Conservation (phyloP, 2,329 filamentous ascomycete species). For the Aureobasidium sp. region DNA sequence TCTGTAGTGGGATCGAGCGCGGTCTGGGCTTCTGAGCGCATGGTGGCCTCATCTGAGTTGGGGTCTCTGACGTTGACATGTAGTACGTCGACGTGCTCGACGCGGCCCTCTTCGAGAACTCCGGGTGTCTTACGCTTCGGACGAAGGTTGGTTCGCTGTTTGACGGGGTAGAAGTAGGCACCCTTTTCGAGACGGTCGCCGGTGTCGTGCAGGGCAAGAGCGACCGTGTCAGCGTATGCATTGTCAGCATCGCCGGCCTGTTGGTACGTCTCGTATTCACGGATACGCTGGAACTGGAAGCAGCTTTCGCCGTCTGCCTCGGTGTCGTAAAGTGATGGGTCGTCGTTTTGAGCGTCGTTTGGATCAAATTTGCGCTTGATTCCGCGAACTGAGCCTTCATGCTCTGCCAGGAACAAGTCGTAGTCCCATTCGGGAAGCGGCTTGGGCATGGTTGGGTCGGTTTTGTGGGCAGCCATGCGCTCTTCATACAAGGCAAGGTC, state of each 20-base stretch:
- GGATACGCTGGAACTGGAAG: conserved; percentile 48
- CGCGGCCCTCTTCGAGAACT: conserved; percentile 28
- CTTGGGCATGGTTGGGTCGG: conserved; percentile 42
- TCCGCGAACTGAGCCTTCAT: conserved; percentile 38
- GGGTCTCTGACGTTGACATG: conserved; percentile 44
- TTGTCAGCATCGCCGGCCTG: conserved; percentile 44
- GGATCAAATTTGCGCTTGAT: conserved; percentile 49
- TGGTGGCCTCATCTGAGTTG: conserved; percentile 40
- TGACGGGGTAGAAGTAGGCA: conserved; percentile 55
- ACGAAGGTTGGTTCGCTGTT: conserved; percentile 45
- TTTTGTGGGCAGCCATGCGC: conserved; percentile 38
- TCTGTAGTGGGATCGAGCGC: conserved; percentile 12
- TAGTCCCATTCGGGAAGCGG: conserved; percentile 50
- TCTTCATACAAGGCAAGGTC: conserved; percentile 36
- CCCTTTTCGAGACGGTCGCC: conserved; percentile 39
- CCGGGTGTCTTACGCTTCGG: conserved; percentile 38
- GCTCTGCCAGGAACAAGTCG: conserved; percentile 49
- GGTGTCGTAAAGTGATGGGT: conserved; percentile 42
- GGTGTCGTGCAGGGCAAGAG: conserved; percentile 47
- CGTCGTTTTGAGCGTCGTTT: conserved; percentile 44
- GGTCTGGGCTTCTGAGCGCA: conserved; percentile 28
- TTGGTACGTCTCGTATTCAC: conserved; percentile 51
- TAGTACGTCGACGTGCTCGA: conserved; percentile 43
- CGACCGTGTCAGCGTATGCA: conserved; percentile 47
- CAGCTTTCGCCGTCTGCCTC: conserved; percentile 27